Percentiles rank a stretch among this genome's conserved stretches.
Evolutionary conservation across 225 moss, liverwort and hornwort species (phyloP).

Genomic region (Climacium dendroides): DNA sequence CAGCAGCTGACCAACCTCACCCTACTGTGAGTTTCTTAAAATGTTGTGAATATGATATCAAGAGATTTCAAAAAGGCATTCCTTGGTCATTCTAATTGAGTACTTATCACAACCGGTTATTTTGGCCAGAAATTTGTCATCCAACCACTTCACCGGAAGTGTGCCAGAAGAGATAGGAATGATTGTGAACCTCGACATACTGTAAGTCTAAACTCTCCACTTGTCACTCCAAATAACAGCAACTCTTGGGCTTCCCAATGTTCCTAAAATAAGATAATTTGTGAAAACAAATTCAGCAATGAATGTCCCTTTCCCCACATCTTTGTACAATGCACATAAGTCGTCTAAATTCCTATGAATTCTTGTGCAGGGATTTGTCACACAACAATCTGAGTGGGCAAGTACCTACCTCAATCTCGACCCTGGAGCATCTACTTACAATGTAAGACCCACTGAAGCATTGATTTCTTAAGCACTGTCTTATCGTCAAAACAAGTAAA

Average conservation of each 20-base stretch:
- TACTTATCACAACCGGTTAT: not conserved
- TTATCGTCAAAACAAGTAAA: not conserved
- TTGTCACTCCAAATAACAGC: not conserved
- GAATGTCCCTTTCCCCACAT: not conserved
- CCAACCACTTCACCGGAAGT: constrained; percentile 43
- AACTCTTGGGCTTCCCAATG: not conserved
- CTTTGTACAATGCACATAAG: not conserved
- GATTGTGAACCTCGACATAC: constrained; percentile 53
- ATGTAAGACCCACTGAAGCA: not conserved
- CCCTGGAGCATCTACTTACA: constrained; percentile 65
- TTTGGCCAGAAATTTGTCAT: constrained; percentile 43
- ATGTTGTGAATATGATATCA: not conserved
- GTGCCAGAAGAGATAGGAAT: constrained; percentile 51
- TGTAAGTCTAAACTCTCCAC: constrained; percentile 10
- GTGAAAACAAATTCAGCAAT: not conserved
- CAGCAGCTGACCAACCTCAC: constrained; percentile 45
- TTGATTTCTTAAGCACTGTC: not conserved
- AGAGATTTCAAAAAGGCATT: not conserved
- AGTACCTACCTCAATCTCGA: constrained; percentile 51
- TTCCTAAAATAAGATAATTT: not conserved
- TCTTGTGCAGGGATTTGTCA: constrained; percentile 32
- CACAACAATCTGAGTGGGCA: constrained; percentile 42
- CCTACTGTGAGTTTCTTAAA: constrained; percentile 17
- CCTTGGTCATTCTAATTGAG: not conserved
- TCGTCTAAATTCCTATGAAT: not conserved